Evolutionary conservation across 2,329 filamentous ascomycete species (phyloP), one percentile per base, ranked within the genome.

Genomic region (Neonectria neomacrospora): DNA sequence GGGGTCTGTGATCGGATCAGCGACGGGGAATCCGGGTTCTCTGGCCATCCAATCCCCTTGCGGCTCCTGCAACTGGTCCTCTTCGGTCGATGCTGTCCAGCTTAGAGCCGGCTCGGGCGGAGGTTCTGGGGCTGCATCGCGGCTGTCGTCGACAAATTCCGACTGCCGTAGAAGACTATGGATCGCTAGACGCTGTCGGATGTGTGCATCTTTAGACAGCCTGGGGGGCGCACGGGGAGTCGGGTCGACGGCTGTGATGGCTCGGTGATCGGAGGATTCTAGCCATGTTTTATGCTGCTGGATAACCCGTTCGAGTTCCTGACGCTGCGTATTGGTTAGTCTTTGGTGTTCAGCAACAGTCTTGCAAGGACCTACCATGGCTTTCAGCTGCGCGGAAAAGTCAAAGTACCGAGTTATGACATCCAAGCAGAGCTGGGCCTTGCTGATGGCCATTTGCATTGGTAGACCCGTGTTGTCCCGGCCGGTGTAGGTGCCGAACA

Each of bases 81-180:
- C 67, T n/a, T 72, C 71, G 14, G 68, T 67, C 2, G 71, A 72
- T 1, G 63, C 68, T 30, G 68, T 67, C 57, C 68, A 71, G 22
- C 67, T 68, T 10, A 66, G 61, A 2, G 65, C 65, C 20, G 63
- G 67, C 23, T 71, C 71, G n/a, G 48, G 14, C 0, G 61, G 53
- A 39, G 65, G 65, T 14, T 71, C 69, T 16, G 68, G 71, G 3
- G 71, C 71, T 5, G 71, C 73, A 54, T 79, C 74, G 45, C 76
- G 71, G 34, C 78, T 80, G 56, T 80, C 77, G 59, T 81, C 78
- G 12, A 77, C 71, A 30, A 80, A 81, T 44, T 77, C 76, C 1
- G 78, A 78, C 23, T 80, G 79, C 2, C 78, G 67, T 8, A 81
- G 70, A 5, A 81, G 67, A 34, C 79, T 80, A 56, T 81, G 79